Percentiles rank a stretch among this genome's conserved stretches.
Conservation (phyloP, 108 stramenopile genomes). For the Cylindrotheca closterium region DNA sequence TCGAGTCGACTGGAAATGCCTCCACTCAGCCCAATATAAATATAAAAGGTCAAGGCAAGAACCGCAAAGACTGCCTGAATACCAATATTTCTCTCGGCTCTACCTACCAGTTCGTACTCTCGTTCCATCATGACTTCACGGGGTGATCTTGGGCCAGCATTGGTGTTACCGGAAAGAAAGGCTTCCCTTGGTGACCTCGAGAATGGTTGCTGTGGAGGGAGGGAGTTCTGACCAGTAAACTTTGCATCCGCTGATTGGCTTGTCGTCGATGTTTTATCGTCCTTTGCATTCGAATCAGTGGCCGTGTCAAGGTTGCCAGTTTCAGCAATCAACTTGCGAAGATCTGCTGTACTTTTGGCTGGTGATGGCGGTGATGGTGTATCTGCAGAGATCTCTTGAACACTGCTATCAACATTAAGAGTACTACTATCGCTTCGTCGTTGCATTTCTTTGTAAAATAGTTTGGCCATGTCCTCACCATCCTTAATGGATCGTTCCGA, state of each 20-base stretch:
- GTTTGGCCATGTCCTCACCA: slow-evolving; percentile 3
- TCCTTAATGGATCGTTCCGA: background rate
- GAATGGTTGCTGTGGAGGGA: background rate
- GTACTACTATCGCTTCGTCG: slow-evolving; percentile 1
- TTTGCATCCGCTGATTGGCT: background rate
- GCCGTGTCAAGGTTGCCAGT: background rate
- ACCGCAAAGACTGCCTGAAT: slow-evolving; percentile 27
- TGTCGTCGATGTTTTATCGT: no score
- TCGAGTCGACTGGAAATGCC: slow-evolving; percentile 22
- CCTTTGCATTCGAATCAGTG: background rate
- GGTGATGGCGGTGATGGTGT: no score
- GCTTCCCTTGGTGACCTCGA: background rate
- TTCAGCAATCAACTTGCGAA: background rate
- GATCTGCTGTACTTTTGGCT: background rate
- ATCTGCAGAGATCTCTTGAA: no score
- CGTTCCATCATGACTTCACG: slow-evolving; percentile 23
- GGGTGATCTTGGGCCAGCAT: no score
- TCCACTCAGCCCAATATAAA: slow-evolving; percentile 29
- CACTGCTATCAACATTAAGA: no score
- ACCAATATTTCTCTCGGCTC: slow-evolving; percentile 10
- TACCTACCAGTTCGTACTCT: slow-evolving; percentile 18
- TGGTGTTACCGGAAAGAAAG: no score
- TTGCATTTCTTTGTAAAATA: slow-evolving; percentile 7
- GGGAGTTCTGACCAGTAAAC: slow-evolving; percentile 1
- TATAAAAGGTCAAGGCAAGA: slow-evolving; percentile 18